These are phyloP conservation scores for Porodaedalea pini DNA, from an alignment of 1,284 basidiomycete species.

Conservation along the genomic window DNA sequence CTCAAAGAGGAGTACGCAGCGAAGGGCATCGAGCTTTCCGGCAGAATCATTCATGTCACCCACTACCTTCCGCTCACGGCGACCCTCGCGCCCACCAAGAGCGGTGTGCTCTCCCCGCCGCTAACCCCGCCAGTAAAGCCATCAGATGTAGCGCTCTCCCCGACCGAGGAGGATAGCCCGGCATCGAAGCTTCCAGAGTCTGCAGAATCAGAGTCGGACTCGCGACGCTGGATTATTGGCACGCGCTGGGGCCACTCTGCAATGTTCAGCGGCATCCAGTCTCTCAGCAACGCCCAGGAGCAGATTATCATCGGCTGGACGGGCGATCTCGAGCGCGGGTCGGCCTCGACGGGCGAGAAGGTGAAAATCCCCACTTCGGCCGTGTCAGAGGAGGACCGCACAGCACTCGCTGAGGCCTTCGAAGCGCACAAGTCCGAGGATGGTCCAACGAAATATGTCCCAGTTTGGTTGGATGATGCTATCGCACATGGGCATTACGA, in stretches of 20 bases:
- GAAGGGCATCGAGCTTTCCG: slow-evolving; percentile 52
- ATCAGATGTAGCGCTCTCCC: slow-evolving; percentile 35
- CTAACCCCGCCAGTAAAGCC: slow-evolving; percentile 56
- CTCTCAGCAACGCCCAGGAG: slow-evolving; percentile 78
- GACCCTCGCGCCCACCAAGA: slow-evolving; percentile 42
- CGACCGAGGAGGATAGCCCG: slow-evolving; percentile 24
- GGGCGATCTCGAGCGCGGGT: slow-evolving; percentile 68
- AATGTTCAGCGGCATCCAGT: slow-evolving; percentile 91
- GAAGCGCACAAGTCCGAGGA: slow-evolving; percentile 27
- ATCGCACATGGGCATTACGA: slow-evolving; percentile 93
- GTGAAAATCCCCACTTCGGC: slow-evolving; percentile 47
- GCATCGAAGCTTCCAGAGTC: slow-evolving; percentile 26
- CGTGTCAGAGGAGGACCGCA: slow-evolving; percentile 57
- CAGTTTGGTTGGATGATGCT: slow-evolving; percentile 90
- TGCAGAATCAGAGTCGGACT: slow-evolving; percentile 18
- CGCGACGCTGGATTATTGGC: slow-evolving; percentile 65
- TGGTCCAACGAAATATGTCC: slow-evolving; percentile 58
- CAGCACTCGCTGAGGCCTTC: slow-evolving; percentile 59
- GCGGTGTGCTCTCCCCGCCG: slow-evolving; percentile 57
- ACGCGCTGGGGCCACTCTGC: slow-evolving; percentile 90
- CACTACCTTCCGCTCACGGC: slow-evolving; percentile 75
- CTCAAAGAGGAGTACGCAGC: slow-evolving; percentile 13
- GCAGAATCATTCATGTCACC: slow-evolving; percentile 84
- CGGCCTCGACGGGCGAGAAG: slow-evolving; percentile 27
- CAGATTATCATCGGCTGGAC: slow-evolving; percentile 95